Base-by-base conservation (phyloP, 768 basidiomycete genomes). In the Coprinopsis sp. region DNA sequence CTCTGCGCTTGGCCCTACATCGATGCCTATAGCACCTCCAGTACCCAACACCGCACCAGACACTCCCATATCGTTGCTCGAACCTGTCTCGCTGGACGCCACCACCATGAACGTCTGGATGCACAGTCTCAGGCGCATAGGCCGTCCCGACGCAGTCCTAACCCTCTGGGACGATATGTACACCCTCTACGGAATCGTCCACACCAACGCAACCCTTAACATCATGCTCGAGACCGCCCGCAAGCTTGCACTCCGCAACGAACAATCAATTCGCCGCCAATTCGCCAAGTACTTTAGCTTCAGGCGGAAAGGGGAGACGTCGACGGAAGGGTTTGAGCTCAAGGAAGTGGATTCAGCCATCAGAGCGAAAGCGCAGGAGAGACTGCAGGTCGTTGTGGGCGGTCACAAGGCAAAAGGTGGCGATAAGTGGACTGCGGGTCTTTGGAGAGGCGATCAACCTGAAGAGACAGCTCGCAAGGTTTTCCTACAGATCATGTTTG, bases 141-240 rank as follows among this genome's bases (percentile, higher is more conserved):
- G 70, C 24, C 76, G 85, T 3, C 83, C 84, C 0, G 84, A 87
- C 53, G 64, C 74, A 6, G 72, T 83, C 3, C 82, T 87, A 59
- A 64, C 65, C 33, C 55, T 90, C 1, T 91, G 86, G 84, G 79
- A 83, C n/a, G 63, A 79, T 21, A 77, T 88, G 64, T 66, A 66
- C 3, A 55, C 62, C 0, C 60, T 90, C 3, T 92, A 85, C 59
- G 71, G 68, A 4, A 66, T 82, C 0, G 59, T 66, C 3, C 83
- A 82, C 0, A 76, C 84, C 37, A 60, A 70, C 14, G 59, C 63
- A 40, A 78, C 84, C 24, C 73, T 91, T 43, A 69, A 71, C 34
- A 67, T 82, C 44, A 57, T 91, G 10, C 70, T 91, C 38, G 73
- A 80, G 43, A 69, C 80, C 1, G 81, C 84, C 1, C 68, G 81